Base-by-base conservation (phyloP, 371 early-diverging fungal species). In the Mucor saturninus region DNA sequence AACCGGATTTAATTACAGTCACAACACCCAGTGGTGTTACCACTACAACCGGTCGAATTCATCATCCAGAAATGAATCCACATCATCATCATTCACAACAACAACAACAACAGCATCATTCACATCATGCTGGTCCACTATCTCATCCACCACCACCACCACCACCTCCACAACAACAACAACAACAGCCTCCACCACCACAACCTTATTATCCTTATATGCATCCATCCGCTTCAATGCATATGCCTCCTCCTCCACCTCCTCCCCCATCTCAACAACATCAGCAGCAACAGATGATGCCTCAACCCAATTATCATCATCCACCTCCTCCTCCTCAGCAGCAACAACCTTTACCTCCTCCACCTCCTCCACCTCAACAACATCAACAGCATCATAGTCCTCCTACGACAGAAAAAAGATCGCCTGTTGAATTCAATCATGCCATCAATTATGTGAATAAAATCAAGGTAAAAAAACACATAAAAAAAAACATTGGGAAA, bases 381-480 rank as follows among this genome's bases (percentile, higher is more conserved):
- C 49, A 39, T 48, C 21, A 21, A 21, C 21, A 46, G 1, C 49
- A 39, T 48, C 59, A 58, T 26, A 55, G 64, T 40, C 60, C 69
- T 7, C 13, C 57, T 13, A 29, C 37, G 6, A 8, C 46, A 21
- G 26, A 62, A 35, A 66, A 62, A 29, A 61, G 69, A n/a, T 61
- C 76, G 4, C 59, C 38, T 53, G 89, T 96, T 26, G 98, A 98
- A 68, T 98, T 98, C 69, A 91, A 94, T 65, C 95, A 96, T 73
- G 99, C 98, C 9, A 98, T 98, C 49, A 95, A 91, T 73, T 99
- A 96, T 77, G 98, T 99, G 13, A 97, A 97, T 77, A 96, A 97
- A 75, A 97, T 98, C 73, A 98, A 94, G 56, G 59, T 59, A 56
- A 57, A 31, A 45, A 56, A 66, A 21, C 62, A 76, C 49, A 15